phyloP scores from a whole-genome alignment of 345 rosid species.

The rapeseed (Brassica napus) region Da-Ae NC_063436.1:29289001-29289500 shows the following conservation, averaged over 20 bases:
- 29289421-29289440: constrained; percentile 21
- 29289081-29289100: constrained; percentile 75
- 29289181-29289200: constrained; percentile 34
- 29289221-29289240: constrained; percentile 21
- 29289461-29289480: constrained; percentile 9
- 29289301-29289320: neutral
- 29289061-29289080: constrained; percentile 76
- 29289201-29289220: constrained; percentile 26
- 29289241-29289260: constrained; percentile 28
- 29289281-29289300: neutral
- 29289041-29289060: constrained; percentile 92
- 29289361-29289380: constrained; percentile 7
- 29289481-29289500: constrained; percentile 16
- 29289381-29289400: constrained; percentile 15
- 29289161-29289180: constrained; percentile 30
- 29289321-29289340: neutral
- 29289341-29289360: neutral
- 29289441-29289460: neutral
- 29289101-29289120: constrained; percentile 79
- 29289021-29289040: constrained; percentile 92
- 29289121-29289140: constrained; percentile 95
- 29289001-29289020: constrained; percentile 98
- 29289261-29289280: constrained; percentile 26
- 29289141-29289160: constrained; percentile 57
- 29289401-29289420: constrained; percentile 20